Conservation (phyloP, 208 protist genomes). For the Polymyxa betae region DNA sequence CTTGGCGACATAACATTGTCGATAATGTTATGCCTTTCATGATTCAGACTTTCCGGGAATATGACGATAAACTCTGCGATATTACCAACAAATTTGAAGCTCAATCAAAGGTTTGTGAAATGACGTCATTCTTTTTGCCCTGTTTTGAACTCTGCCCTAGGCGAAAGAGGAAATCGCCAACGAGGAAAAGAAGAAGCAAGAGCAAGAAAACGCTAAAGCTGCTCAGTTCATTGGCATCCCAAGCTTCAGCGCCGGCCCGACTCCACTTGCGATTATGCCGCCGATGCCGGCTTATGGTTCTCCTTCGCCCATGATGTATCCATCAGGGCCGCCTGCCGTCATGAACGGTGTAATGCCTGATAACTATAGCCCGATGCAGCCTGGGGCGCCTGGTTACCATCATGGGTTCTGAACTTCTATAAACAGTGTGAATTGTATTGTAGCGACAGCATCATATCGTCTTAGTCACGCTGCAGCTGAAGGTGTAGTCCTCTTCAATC, state of each 20-base stretch:
- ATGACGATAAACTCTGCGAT: slow-evolving; percentile 81
- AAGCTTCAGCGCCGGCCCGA: not conserved
- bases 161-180: slow-evolving; percentile 77
- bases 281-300: not conserved
- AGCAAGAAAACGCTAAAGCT: not conserved
- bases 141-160: no score
- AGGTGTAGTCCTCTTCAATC: no score
- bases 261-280: slow-evolving; percentile 46
- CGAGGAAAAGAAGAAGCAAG: slow-evolving; percentile 54
- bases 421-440: no score
- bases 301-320: slow-evolving; percentile 18
- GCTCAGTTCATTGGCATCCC: slow-evolving; percentile 51
- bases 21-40: slow-evolving; percentile 99
- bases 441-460: no score
- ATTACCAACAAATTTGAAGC: slow-evolving; percentile 67
- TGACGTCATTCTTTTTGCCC: no score
- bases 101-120: no score
- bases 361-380: not conserved
- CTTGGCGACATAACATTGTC: slow-evolving; percentile 94
- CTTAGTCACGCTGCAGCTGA: no score
- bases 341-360: slow-evolving; percentile 1
- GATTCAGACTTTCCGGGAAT: slow-evolving; percentile 93
- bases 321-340: not conserved
- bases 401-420: no score
- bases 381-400: no score